Evolutionary conservation across 306 rosid genomes (phyloP).

Genomic region (Arachis hypogaea): DNA sequence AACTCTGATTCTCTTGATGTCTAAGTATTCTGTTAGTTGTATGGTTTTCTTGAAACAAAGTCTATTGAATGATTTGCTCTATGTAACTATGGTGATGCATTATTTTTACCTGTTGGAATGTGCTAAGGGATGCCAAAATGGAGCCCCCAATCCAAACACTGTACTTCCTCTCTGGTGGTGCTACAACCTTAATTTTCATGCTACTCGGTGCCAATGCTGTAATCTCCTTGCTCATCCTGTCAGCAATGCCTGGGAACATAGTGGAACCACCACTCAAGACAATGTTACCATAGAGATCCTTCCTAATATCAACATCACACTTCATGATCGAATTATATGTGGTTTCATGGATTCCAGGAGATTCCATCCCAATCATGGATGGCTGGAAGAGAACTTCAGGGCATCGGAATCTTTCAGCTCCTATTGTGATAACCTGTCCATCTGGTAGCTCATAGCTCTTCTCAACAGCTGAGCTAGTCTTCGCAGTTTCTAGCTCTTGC

Average conservation of each 20-base stretch:
- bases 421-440: constrained; percentile 59
- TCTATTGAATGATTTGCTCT: background rate
- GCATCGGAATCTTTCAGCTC: constrained; percentile 62
- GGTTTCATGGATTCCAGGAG: constrained; percentile 58
- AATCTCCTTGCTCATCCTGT: constrained; percentile 64
- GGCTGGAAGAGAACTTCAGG: constrained; percentile 63
- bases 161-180: constrained; percentile 62
- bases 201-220: constrained; percentile 62
- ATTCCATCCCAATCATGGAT: constrained; percentile 60
- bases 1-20: too few relatives aligned
- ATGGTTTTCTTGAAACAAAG: constrained; percentile 3
- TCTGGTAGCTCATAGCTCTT: constrained; percentile 71
- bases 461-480: constrained; percentile 82
- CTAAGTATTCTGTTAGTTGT: too few relatives aligned
- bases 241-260: constrained; percentile 65
- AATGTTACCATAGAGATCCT: constrained; percentile 62
- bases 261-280: constrained; percentile 66
- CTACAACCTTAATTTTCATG: constrained; percentile 61
- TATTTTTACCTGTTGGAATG: constrained; percentile 56
- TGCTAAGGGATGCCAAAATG: constrained; percentile 63
- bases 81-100: constrained; percentile 12
- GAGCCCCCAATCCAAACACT: constrained; percentile 70
- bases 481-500: constrained; percentile 74
- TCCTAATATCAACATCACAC: constrained; percentile 59
- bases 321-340: constrained; percentile 61